Evolutionary conservation across 352 stramenopile genomes (phyloP), one percentile per base, ranked within the genome.

Genomic region (Globisporangium acanthophoron): DNA sequence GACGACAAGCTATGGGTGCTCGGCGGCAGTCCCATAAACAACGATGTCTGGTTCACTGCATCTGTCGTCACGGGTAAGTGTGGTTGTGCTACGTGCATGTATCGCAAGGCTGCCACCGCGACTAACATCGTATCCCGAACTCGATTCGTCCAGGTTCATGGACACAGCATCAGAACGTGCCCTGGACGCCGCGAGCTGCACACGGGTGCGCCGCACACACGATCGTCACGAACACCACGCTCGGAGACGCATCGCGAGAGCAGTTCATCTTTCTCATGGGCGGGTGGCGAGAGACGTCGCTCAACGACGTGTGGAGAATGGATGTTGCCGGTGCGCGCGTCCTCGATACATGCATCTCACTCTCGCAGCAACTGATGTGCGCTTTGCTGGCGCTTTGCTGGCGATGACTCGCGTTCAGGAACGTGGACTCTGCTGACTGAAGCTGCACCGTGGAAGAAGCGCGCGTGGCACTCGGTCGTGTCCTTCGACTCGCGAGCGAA

Each of bases 21-120:
- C n/a, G 84, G 81, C 9, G 84, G 84, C 1, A 91, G 73, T 61
- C 84, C 84, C n/a, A 58, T 91, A 16, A 90, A 84, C 58, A 91
- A 90, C 62, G 74, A 90, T 16, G 80, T 94, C 41, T 94, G 82
- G 81, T 84, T 69, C 5, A 87, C 84, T 0, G 55, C 69, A 0
- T 91, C 81, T 0, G 62, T 90, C n/a, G 55, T 91, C 16, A 59
- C 55, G 39, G 76, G 81, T 49, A 40, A 13, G 48, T 18, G 3
- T 6, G 18, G 3, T 35, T 8, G n/a, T 35, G 31, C 18, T 13
- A 21, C 18, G 35, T 13, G 12, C 24, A 13, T 43, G 37, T 13
- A 12, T 43, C 5, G 12, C 4, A 13, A 41, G 9, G 9, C 3
- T 18, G 33, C 0, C 18, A 33, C 13, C 1, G 2, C 1, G 1